Conservation (phyloP, 352 stramenopile species). For the Phytopythium boreale region DNA sequence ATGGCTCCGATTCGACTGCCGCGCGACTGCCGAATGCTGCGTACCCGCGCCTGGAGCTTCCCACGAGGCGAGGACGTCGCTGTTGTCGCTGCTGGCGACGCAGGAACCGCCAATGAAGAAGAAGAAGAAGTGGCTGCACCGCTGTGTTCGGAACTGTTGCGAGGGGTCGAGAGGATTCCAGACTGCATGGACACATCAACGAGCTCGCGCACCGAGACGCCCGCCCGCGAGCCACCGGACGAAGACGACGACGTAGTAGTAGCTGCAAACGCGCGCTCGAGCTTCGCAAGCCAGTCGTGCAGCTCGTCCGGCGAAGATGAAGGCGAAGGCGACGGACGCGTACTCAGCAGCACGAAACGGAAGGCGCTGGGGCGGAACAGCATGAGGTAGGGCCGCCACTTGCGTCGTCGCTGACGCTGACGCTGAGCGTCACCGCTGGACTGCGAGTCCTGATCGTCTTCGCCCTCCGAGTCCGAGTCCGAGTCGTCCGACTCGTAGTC, state of each 20-base stretch:
- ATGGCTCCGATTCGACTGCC: neutral
- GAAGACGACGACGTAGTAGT: neutral
- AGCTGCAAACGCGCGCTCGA: slow-evolving; percentile 30
- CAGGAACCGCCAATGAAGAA: neutral
- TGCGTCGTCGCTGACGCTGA: neutral
- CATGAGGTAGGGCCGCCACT: slow-evolving; percentile 53
- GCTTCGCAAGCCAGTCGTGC: slow-evolving; percentile 54
- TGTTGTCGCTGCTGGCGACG: neutral
- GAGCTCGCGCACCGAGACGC: slow-evolving; percentile 18
- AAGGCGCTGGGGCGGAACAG: slow-evolving; percentile 45
- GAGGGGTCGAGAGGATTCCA: slow-evolving; percentile 16
- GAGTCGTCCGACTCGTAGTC: slow-evolving; percentile 19
- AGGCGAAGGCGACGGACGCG: neutral
- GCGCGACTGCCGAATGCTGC: slow-evolving; percentile 21
- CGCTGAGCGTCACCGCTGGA: slow-evolving; percentile 2
- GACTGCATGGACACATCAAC: slow-evolving; percentile 33
- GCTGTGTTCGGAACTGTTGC: neutral
- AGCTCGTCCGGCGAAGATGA: slow-evolving; percentile 21
- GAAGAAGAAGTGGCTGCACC: neutral
- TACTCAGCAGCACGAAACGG: slow-evolving; percentile 50
- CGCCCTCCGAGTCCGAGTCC: slow-evolving; percentile 4
- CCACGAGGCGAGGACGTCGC: slow-evolving; percentile 9
- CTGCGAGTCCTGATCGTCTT: slow-evolving; percentile 5
- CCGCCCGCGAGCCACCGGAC: neutral
- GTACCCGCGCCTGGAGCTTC: slow-evolving; percentile 27